phyloP scores from a whole-genome alignment of 768 basidiomycete genomes.

The Leucocoprinus sp. region DNA sequence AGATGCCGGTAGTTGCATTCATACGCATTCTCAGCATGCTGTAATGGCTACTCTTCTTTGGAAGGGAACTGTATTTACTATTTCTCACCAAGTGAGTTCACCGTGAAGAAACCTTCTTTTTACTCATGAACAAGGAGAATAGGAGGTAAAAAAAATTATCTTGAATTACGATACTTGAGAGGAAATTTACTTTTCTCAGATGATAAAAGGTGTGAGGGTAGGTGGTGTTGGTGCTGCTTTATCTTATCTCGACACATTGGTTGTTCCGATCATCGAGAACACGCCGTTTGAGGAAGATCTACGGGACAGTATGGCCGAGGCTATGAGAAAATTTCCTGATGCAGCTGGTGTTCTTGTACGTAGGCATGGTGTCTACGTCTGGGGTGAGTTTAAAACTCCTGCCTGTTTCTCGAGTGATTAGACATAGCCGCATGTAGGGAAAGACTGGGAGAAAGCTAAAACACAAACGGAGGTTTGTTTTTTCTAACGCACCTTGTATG shows the following conservation, averaged over 20 bases:
- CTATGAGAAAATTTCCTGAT: constrained; percentile 73
- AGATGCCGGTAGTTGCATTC: constrained; percentile 79
- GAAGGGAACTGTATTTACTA: constrained; percentile 60
- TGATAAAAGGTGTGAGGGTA: constrained; percentile 85
- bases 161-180: not conserved
- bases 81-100: constrained; percentile 76
- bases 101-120: constrained; percentile 1
- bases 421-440: constrained; percentile 26
- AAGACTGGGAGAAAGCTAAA: constrained; percentile 84
- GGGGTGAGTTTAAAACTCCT: constrained; percentile 40
- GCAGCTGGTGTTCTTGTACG: constrained; percentile 73
- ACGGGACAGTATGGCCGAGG: constrained; percentile 80
- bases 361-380: constrained; percentile 77
- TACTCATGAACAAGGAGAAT: constrained; percentile 9
- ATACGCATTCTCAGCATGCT: constrained; percentile 86
- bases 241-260: constrained; percentile 80
- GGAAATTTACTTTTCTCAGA: constrained; percentile 32
- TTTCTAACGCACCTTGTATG: not conserved
- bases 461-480: constrained; percentile 70
- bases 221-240: constrained; percentile 70
- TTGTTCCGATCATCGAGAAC: constrained; percentile 85
- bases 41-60: constrained; percentile 84
- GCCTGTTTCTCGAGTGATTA: constrained; percentile 3
- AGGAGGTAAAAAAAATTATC: constrained; percentile 33
- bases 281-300: constrained; percentile 88